Evolutionary conservation across 2,329 filamentous ascomycete species (phyloP).

Genomic region (Corniculantispora saksenae): DNA sequence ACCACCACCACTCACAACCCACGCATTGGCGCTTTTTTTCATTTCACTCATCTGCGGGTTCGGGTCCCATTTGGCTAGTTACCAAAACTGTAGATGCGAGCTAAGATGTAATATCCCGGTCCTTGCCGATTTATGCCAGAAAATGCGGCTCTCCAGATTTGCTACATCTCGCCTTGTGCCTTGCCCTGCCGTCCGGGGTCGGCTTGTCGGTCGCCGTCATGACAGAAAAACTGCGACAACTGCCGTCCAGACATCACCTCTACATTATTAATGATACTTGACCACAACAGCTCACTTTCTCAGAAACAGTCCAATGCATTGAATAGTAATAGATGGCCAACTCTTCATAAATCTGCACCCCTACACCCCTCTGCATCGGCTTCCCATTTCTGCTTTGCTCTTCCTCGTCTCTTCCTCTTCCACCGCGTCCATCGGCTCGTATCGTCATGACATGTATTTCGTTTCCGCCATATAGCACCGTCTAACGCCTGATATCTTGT

Average conservation of each 20-base stretch:
- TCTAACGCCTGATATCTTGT: slow-evolving; percentile 4
- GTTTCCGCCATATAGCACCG: not conserved
- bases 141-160: too few species aligned
- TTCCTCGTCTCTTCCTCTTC: too few species aligned
- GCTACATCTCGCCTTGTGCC: not conserved
- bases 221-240: too few species aligned
- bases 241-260: too few species aligned
- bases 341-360: not conserved
- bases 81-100: not conserved
- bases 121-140: not conserved
- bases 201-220: not conserved
- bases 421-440: not conserved
- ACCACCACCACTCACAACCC: not conserved
- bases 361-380: too few species aligned
- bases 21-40: not conserved
- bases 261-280: too few species aligned
- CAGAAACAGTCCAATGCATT: not conserved
- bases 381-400: too few species aligned
- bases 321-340: not conserved
- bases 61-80: too few species aligned
- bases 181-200: not conserved
- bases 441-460: not conserved
- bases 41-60: not conserved
- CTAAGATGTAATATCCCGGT: slow-evolving; percentile 3
- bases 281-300: not conserved